Base-by-base conservation (phyloP, 441 rosid genomes). In the Flueggea neowawraea region DNA sequence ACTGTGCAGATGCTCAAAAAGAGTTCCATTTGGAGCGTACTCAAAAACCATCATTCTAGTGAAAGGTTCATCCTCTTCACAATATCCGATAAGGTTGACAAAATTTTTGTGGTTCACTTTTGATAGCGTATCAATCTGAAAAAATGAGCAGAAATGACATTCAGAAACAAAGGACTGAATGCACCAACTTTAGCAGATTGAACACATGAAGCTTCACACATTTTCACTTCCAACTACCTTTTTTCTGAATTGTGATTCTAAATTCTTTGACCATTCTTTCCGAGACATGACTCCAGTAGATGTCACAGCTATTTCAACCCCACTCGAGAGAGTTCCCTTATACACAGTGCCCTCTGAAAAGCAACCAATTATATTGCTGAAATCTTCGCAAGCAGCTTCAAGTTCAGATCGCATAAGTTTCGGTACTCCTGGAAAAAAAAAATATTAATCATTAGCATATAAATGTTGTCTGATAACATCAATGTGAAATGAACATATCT, bases 301-400 rank as follows among this genome's bases (percentile, higher is more conserved):
- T 39, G 86, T 77, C 71, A 92, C 98, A 3, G 94, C 95, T 33
- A 95, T 84, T 78, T 95, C 99, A 67, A 81, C 90, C 33, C 97
- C 98, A 65, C 88, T 92, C 2, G 99, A 87, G 14, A 92, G 71
- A 55, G 97, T 95, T 6, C 98, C 99, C 73, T 95, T 95, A 58
- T 92, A 95, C 14, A 88, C 78, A 2, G 80, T 79, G 16, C 95
- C 89, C 31, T 81, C 83, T n/a, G 90, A 76, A 62, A 84, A 84
- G 57, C 86, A 68, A 39, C 91, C 99, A 31, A 95, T 88, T 71
- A 95, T 83, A 69, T 95, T 95, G 62, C 98, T 95, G 70, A 95
- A 95, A 75, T 92, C 98, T 78, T 95, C 99, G 61, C 99, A 92
- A 16, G 96, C 99, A 54, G 86, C 90, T 79, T 81, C 88, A 60